phyloP scores from a whole-genome alignment of 2,329 filamentous ascomycete species.

The Alternaria angustiovoidea region DNA sequence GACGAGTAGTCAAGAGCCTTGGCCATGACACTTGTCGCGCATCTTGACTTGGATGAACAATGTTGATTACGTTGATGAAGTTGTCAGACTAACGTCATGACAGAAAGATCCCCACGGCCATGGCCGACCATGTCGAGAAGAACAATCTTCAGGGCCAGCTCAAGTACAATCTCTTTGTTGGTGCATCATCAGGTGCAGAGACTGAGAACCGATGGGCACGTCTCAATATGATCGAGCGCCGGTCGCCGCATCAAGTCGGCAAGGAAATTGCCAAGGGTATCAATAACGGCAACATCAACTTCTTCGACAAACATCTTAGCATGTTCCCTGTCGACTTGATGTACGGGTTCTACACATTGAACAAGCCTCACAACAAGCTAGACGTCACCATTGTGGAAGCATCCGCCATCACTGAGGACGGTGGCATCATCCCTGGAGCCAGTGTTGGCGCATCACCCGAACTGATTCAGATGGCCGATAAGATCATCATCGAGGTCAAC shows the following conservation, averaged over 20 bases:
- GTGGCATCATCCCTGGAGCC: slow-evolving; percentile 86
- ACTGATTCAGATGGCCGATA: slow-evolving; percentile 88
- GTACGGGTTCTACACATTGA: slow-evolving; percentile 82
- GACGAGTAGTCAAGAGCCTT: slow-evolving; percentile 1
- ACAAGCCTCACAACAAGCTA: slow-evolving; percentile 75
- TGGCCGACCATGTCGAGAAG: slow-evolving; percentile 89
- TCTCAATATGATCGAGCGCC: slow-evolving; percentile 87
- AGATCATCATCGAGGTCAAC: slow-evolving; percentile 93
- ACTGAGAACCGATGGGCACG: slow-evolving; percentile 92
- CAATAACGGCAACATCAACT: slow-evolving; percentile 86
- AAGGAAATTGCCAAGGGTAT: slow-evolving; percentile 91
- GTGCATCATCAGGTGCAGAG: slow-evolving; percentile 87
- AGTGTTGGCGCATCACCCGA: slow-evolving; percentile 87
- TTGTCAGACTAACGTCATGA: slow-evolving; percentile 8
- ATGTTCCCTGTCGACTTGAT: slow-evolving; percentile 91
- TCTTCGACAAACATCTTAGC: slow-evolving; percentile 92
- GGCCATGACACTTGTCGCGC: slow-evolving; percentile 12
- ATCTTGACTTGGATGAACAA: background rate
- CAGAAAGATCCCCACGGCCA: slow-evolving; percentile 81
- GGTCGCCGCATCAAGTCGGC: slow-evolving; percentile 86
- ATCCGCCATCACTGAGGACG: slow-evolving; percentile 85
- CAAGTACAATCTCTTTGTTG: slow-evolving; percentile 87
- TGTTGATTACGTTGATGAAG: background rate
- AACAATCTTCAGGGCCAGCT: slow-evolving; percentile 84
- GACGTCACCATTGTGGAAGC: slow-evolving; percentile 89